These are phyloP conservation scores for Eucalyptus virginea DNA, from an alignment of 345 rosid species.

Conservation along the genomic window DNA sequence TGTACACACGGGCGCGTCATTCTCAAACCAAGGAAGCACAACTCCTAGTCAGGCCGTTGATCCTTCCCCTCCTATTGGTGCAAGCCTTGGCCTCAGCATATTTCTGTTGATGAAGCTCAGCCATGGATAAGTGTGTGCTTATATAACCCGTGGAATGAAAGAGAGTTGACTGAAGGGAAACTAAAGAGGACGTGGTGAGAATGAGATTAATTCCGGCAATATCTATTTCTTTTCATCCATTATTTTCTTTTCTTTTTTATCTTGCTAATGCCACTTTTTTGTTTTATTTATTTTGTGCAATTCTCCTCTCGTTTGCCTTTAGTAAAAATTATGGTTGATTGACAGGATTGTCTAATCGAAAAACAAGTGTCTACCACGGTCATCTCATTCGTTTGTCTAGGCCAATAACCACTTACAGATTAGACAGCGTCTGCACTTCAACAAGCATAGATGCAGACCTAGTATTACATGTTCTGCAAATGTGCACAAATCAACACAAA, in stretches of 20 bases:
- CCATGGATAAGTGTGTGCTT: conserved; percentile 1
- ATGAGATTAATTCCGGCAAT: neutral
- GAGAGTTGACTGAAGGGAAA: neutral
- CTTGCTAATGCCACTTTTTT: neutral
- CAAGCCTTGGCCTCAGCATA: neutral
- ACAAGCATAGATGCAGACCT: neutral
- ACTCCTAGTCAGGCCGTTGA: conserved; percentile 33
- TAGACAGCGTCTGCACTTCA: neutral
- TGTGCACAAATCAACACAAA: neutral
- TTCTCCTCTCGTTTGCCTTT: neutral
- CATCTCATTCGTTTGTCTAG: neutral
- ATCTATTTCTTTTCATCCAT: neutral
- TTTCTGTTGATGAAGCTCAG: neutral
- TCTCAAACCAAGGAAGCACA: conserved; percentile 57
- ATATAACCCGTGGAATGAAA: neutral
- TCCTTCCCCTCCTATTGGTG: neutral
- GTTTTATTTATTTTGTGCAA: neutral
- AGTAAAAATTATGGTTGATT: neutral
- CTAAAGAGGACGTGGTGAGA: neutral
- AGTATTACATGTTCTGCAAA: neutral
- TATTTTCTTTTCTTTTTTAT: neutral
- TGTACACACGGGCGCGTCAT: neutral
- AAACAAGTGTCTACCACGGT: neutral
- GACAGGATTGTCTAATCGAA: neutral
- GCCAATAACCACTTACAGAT: neutral